Base-by-base conservation (phyloP, 768 basidiomycete species). In the Podaxis pistillaris region DNA sequence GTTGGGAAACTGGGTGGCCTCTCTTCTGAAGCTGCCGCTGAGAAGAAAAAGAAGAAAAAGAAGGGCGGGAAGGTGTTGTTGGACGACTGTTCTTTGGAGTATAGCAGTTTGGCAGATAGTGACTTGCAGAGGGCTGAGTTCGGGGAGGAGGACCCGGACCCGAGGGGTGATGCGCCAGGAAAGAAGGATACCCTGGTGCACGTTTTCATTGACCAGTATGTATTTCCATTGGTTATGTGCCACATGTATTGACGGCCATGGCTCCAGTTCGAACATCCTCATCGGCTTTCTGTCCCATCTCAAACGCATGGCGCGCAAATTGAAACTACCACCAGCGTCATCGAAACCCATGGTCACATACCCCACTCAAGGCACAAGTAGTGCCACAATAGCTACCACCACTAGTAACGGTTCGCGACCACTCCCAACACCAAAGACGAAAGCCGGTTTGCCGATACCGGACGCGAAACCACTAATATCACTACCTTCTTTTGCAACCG, bases 231-330 rank as follows among this genome's bases (percentile, higher is more conserved):
- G n/a, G 28, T 15, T 30, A n/a, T 51, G n/a, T 30, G 58, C 64
- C 24, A 15, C 30, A 24, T 60, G 71, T 65, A 73, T 78, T 68
- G 76, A 81, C 64, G 72, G 78, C 60, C 80, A 80, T 64, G 69
- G 79, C 26, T 63, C 52, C 67, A 94, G 93, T 67, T 94, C 93
- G 15, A 95, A 95, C 70, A 94, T 95, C 65, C 83, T 94, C 51
- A 87, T 95, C 64, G 93, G 93, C 37, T 82, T 94, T 59, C 72
- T 94, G n/a, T 84, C 81, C 30, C 85, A 89, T 72, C 73, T 90
- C 56, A 87, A 85, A 70, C 85, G 81, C 13, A 22, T 15, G 50
- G 28, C 47, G 46, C 53, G 58, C 41, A 55, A 41, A 49, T 15
- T 54, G 51, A 56, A 60, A 19, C 12, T 64, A 61, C 53, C 50